These are phyloP conservation scores for Amphibolis antarctica DNA, from an alignment of 106 monocot genomes.

Conservation along the genomic window DNA sequence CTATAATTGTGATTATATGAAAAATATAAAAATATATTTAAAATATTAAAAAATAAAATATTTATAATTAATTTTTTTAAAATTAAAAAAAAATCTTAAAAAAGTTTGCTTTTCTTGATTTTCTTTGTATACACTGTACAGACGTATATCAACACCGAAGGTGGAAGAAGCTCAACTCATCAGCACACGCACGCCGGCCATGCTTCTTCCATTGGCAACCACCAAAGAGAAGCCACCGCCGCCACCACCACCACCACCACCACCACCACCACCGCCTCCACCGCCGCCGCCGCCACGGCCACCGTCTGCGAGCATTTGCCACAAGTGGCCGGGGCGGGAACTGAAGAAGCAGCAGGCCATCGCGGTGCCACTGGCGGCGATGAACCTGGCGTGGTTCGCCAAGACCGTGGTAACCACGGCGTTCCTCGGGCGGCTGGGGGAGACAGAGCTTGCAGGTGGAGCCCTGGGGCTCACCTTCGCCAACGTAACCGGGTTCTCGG, in stretches of 20 bases:
- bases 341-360: slow-evolving; percentile 30
- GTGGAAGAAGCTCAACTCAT: too few species aligned
- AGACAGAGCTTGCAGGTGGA: slow-evolving; percentile 40
- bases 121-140: too few species aligned
- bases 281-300: not conserved
- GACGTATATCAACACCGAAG: not conserved
- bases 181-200: not conserved
- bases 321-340: slow-evolving; percentile 14
- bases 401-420: slow-evolving; percentile 36
- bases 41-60: too few species aligned
- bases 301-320: too few species aligned
- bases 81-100: too few species aligned
- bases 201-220: not conserved
- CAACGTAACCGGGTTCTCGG: slow-evolving; percentile 59
- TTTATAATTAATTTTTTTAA: too few species aligned
- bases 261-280: not conserved
- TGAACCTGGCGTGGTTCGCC: slow-evolving; percentile 39
- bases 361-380: slow-evolving; percentile 22
- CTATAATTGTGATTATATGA: too few species aligned
- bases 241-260: too few species aligned
- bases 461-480: slow-evolving; percentile 52
- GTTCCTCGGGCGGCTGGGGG: slow-evolving; percentile 39
- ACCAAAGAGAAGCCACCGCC: not conserved
- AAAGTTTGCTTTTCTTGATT: too few species aligned
- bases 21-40: too few species aligned